Conservation (phyloP, 768 basidiomycete species). For the Lactifluus pinguis region DNA sequence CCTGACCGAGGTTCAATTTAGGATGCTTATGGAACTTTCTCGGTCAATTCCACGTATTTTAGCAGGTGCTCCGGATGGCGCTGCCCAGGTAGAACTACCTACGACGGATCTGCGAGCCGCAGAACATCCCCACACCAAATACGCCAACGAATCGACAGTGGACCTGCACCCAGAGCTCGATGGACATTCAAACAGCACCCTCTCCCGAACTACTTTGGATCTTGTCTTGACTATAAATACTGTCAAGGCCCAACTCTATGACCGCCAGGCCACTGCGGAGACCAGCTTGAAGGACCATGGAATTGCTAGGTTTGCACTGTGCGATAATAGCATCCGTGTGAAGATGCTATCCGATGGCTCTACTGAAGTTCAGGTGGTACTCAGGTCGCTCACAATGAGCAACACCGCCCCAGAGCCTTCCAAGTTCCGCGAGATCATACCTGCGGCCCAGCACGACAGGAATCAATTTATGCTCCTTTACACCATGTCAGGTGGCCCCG, state of each 20-base stretch:
- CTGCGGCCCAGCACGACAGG: constrained; percentile 75
- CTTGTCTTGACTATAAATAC: constrained; percentile 59
- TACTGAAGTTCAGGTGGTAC: constrained; percentile 76
- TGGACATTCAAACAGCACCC: constrained; percentile 21
- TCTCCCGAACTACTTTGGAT: constrained; percentile 61
- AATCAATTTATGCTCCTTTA: constrained; percentile 94
- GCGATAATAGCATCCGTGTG: constrained; percentile 65
- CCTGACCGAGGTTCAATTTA: constrained; percentile 79
- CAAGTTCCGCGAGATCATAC: constrained; percentile 91
- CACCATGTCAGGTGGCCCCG: constrained; percentile 56
- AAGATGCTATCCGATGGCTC: constrained; percentile 78
- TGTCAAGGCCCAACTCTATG: constrained; percentile 83
- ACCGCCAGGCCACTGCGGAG: constrained; percentile 47
- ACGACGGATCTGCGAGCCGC: constrained; percentile 14
- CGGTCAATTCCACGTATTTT: constrained; percentile 64
- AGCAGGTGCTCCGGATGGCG: constrained; percentile 37
- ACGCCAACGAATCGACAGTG: constrained; percentile 14
- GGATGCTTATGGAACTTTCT: constrained; percentile 53
- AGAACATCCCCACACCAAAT: constrained; percentile 13
- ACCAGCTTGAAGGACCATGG: constrained; percentile 62
- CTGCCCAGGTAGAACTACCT: constrained; percentile 25
- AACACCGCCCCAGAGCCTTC: constrained; percentile 78
- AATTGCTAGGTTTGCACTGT: constrained; percentile 78
- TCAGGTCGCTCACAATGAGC: constrained; percentile 88
- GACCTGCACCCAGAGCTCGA: constrained; percentile 57